Evolutionary conservation across 2,329 filamentous ascomycete genomes (phyloP).

Genomic region (Sphaerulina musiva): DNA sequence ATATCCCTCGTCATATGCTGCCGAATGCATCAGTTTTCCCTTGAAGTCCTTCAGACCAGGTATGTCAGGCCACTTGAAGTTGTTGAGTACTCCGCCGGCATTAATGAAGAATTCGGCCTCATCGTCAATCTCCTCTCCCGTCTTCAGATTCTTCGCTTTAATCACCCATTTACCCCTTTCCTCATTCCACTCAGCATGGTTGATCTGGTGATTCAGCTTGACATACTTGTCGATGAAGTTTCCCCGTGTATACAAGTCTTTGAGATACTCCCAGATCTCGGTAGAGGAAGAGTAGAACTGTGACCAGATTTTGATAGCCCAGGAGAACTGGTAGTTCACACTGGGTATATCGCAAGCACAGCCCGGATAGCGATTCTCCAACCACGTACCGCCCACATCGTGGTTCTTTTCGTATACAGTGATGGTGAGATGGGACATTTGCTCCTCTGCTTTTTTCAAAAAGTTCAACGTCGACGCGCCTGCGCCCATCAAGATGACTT

Average conservation of each 20-base stretch:
- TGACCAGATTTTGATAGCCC: constrained; percentile 46
- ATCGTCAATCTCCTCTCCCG: constrained; percentile 31
- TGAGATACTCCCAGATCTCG: constrained; percentile 47
- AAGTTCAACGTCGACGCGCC: constrained; percentile 41
- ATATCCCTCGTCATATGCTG: constrained; percentile 39
- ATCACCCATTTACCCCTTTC: constrained; percentile 37
- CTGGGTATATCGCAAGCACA: constrained; percentile 44
- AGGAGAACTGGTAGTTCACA: constrained; percentile 47
- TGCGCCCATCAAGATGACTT: constrained; percentile 40
- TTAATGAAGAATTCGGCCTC: constrained; percentile 40
- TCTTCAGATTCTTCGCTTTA: constrained; percentile 33
- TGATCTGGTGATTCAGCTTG: constrained; percentile 42
- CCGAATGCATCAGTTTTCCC: constrained; percentile 41
- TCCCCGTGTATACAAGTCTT: constrained; percentile 40
- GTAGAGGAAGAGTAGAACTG: constrained; percentile 44
- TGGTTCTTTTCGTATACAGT: constrained; percentile 36
- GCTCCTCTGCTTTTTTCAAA: constrained; percentile 40
- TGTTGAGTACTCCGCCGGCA: constrained; percentile 41
- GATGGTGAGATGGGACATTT: constrained; percentile 38
- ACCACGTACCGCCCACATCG: constrained; percentile 35
- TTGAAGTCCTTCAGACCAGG: constrained; percentile 39
- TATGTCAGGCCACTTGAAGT: constrained; percentile 42
- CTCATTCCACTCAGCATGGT: constrained; percentile 42
- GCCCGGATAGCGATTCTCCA: constrained; percentile 36
- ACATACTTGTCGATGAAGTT: constrained; percentile 43